Evolutionary conservation across 768 basidiomycete species (phyloP), one percentile per base, ranked within the genome.

Genomic region (Hericium alpestre): DNA sequence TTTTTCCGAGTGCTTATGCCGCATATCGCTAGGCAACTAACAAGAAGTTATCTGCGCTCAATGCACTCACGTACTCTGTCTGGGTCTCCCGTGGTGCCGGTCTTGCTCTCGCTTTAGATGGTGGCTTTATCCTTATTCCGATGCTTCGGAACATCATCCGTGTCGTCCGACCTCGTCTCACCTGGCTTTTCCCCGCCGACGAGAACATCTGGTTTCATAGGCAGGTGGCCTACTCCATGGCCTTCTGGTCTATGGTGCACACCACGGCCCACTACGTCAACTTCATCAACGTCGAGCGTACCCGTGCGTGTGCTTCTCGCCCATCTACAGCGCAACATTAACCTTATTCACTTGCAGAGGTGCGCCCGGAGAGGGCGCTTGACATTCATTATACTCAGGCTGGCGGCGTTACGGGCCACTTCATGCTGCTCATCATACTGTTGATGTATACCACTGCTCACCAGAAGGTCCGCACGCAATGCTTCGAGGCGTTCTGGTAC

Each of bases 401-500:
- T 6, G 92, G 90, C 61, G 92, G 90, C n/a, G 86, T 95, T 68
- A 91, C 93, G 1, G 93, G 93, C 13, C 93, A 97, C 69, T 88
- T 92, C 70, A 93, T 95, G 93, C 81, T 95, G 43, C 74, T 96
- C 59, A 84, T 93, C 69, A 93, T 97, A 90, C 69, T 97, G 62
- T 68, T 93, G 64, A 92, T 95, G 80, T 95, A 94, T 69, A 81
- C 88, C 41, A 93, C 92, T 20, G 92, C 93, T 3, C 90, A 93
- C 71, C 78, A 82, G 66, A 92, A 88, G 71, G 84, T 97, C 61
- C 87, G 93, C 63, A 70, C 79, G 59, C 90, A 93, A 70, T 90
- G 84, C 74, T 96, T 94, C 71, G 93, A 97, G 70, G 90, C 82
- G 1, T 97, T 97, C 76, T 95, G 93, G 93, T 95, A 93, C 70